A percentile compares a stretch with the other conserved stretches of the same genome.
Conservation (phyloP, 495 filamentous ascomycete species). For the Xanthoparmelia taractica region DNA sequence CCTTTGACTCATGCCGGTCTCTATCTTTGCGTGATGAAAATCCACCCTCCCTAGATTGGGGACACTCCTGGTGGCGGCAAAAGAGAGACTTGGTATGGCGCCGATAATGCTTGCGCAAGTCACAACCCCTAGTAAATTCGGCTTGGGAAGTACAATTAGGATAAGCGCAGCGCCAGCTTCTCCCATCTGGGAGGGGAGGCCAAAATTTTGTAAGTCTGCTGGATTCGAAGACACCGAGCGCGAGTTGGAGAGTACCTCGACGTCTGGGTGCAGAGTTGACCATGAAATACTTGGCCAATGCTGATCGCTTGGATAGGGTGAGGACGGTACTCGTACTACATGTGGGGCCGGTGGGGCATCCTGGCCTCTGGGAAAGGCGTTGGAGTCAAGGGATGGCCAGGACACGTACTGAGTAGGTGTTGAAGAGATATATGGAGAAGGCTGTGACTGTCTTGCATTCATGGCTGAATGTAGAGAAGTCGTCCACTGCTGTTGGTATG, state of each 20-base stretch:
- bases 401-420: conserved; percentile 14
- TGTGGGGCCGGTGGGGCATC: conserved; percentile 9
- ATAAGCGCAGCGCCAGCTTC: conserved; percentile 49
- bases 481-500: conserved; percentile 17
- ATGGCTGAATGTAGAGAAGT: conserved; percentile 10
- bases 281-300: conserved; percentile 17
- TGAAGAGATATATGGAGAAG: conserved; percentile 10
- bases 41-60: conserved; percentile 47
- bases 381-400: conserved; percentile 10
- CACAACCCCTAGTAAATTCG: conserved; percentile 52
- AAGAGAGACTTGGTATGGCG: conserved; percentile 55
- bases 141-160: conserved; percentile 50
- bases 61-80: conserved; percentile 54
- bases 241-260: conserved; percentile 21
- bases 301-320: conserved; percentile 18
- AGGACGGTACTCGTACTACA: conserved; percentile 23
- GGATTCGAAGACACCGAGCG: conserved; percentile 28
- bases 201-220: conserved; percentile 30
- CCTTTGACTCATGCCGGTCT: conserved; percentile 47
- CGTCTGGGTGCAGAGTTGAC: conserved; percentile 24
- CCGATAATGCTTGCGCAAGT: conserved; percentile 58
- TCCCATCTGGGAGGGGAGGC: conserved; percentile 35
- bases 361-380: conserved; percentile 7
- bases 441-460: conserved; percentile 5
- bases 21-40: conserved; percentile 61